These are phyloP conservation scores for Candida buenavistaensis DNA, from an alignment of 1,139 yeast species.

Conservation along the genomic window DNA sequence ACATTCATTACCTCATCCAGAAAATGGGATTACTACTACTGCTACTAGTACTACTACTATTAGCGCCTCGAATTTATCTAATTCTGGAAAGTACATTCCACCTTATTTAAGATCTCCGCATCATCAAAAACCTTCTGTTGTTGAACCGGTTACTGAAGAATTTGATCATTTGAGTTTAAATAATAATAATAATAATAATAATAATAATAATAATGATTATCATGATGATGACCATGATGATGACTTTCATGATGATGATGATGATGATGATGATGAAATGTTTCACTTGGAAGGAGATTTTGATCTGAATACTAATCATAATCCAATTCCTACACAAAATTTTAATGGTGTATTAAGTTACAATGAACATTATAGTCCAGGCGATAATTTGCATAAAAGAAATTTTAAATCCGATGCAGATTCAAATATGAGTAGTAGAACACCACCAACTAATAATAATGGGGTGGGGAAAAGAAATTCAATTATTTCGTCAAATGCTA, in stretches of 20 bases:
- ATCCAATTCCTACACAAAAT: not conserved
- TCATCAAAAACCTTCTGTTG: slow-evolving; percentile 33
- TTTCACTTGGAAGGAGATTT: slow-evolving; percentile 49
- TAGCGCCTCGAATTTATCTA: slow-evolving; percentile 14
- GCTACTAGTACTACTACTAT: slow-evolving; percentile 6
- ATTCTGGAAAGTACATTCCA: slow-evolving; percentile 43
- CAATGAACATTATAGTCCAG: not conserved
- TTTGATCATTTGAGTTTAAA: slow-evolving; percentile 35
- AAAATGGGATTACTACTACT: not conserved
- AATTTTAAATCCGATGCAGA: slow-evolving; percentile 1
- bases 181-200: no score
- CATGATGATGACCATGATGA: no score
- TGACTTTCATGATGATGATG: no score
- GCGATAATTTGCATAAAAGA: slow-evolving; percentile 5
- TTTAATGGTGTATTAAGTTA: slow-evolving; percentile 1
- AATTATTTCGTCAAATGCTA: slow-evolving; percentile 4
- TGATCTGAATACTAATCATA: slow-evolving; percentile 15
- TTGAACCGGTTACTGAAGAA: slow-evolving; percentile 39
- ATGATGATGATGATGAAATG: slow-evolving; percentile 42
- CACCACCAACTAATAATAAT: slow-evolving; percentile 3
- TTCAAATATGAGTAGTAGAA: not conserved
- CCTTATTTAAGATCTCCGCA: slow-evolving; percentile 46
- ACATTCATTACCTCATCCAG: slow-evolving; percentile 9
- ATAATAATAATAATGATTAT: slow-evolving; percentile 36
- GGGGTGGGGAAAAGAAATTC: slow-evolving; percentile 6